Evolutionary conservation across 192 early-diverging fungal genomes (phyloP), one percentile per base, ranked within the genome.

Genomic region (Spinellus fusiger): DNA sequence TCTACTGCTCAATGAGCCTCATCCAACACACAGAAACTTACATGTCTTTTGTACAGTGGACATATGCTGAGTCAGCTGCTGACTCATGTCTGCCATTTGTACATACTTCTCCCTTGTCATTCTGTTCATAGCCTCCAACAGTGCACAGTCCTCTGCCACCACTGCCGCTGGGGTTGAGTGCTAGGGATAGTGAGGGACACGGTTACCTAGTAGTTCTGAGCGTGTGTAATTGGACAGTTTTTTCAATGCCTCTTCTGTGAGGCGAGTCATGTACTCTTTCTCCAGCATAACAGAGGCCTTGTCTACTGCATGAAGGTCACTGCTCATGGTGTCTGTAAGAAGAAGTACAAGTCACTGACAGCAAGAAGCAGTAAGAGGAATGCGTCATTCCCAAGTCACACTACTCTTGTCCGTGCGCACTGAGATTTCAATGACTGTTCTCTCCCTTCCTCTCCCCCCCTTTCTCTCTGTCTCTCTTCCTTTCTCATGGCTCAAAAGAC

Each of bases 41-140:
- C 71, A 73, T 18, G 62, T 68, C 44, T 56, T 51, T 52, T 73
- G 71, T 26, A 73, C 27, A 34, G 59, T 67, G 18, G 71, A 73
- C 57, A 73, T 73, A 31, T 73, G 66, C 31, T 58, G 54, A 50
- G 68, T 63, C 9, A 73, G 56, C 22, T 58, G 56, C 49, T 73
- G 71, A 35, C 59, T 65, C 71, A 73, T 67, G 44, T 56, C 31
- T 6, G 62, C 64, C 71, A 73, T 68, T 49, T 73, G 54, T 23
- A 25, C 54, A 46, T 73, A 73, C 44, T 67, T 68, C 8, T 73
- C 71, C 22, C 49, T 61, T 27, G 71, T 73, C 23, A 37, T 27
- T 13, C 59, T 64, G 34, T 73, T 73, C 71, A 73, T 73, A 25
- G 71, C 59, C n/a, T 68, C 56, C 8, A 73, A 57, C 29, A 73